Base-by-base conservation (phyloP, 2,329 filamentous ascomycete species). In the Chrysoporthe austroafricana region DNA sequence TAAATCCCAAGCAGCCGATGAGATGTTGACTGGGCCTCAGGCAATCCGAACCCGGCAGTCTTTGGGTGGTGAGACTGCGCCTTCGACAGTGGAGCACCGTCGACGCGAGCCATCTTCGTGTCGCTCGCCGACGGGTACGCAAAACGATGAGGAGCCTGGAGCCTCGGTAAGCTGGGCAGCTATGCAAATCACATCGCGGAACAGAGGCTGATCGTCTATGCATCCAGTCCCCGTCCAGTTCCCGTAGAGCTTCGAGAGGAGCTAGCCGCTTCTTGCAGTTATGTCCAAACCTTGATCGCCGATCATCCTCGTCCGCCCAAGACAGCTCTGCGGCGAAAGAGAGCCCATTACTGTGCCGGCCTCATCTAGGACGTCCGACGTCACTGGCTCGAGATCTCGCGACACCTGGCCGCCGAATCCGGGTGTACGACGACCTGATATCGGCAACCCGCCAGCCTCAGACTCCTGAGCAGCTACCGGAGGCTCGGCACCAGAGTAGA, bases 401-500 rank as follows among this genome's bases (percentile, higher is more conserved):
- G 58, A 74, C 71, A 4, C 74, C 74, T 32, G 36, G 16, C 9
- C 44, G 44, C 36, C 73, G 73, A 43, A 68, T 84, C 60, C 74
- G 73, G 32, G 76, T 86, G 36, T 86, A 86, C 69, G 79, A 85
- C 68, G 84, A 86, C 70, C 74, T 74, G 34, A 66, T 82, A 58
- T 78, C 83, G 8, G 76, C 81, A 32, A 76, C 76, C 5, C 75
- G 74, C 11, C 84, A 85, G 69, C 83, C 84, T n/a, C 83, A 83
- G 71, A 85, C 84, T 13, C 83, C 84, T 32, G 77, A 77, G 57
- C 79, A 84, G 65, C 72, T 85, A n/a, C 82, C 83, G 1, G 83
- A 84, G 73, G 77, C 81, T 60, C 80, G 82, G 13, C 83, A 84
- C 70, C 79, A 76, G 62, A 83, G 82, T 64, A 79, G 79, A 43